Evolutionary conservation across 306 rosid genomes (phyloP).

Genomic region (Myrica gale): DNA sequence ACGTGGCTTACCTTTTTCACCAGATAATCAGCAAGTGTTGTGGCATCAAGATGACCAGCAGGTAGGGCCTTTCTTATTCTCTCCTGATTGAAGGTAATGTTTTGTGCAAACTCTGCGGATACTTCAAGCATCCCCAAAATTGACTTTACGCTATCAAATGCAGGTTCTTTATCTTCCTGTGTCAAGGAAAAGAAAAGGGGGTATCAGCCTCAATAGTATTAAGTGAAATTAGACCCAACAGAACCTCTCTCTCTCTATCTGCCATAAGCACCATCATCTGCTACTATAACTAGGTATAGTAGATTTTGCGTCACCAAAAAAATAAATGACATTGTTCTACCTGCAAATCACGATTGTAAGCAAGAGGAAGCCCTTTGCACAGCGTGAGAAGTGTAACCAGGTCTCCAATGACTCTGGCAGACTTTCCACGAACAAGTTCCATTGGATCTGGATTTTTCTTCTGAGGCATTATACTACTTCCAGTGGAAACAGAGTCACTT

Average conservation of each 20-base stretch:
- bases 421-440: conserved; percentile 99
- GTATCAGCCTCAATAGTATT: conserved; percentile 8
- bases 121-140: conserved; percentile 97
- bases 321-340: conserved; percentile 33
- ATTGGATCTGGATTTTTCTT: conserved; percentile 98
- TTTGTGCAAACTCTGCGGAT: conserved; percentile 84
- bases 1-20: conserved; percentile 70
- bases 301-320: background rate
- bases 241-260: background rate
- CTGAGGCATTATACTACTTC: conserved; percentile 99
- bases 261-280: background rate
- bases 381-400: conserved; percentile 81
- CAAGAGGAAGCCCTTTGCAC: conserved; percentile 98
- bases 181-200: conserved; percentile 17
- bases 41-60: conserved; percentile 97
- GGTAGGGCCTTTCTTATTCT: conserved; percentile 83
- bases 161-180: conserved; percentile 98
- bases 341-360: conserved; percentile 98
- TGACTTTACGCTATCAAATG: conserved; percentile 87
- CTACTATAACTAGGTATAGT: background rate
- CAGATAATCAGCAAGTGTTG: conserved; percentile 97
- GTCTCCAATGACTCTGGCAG: conserved; percentile 88
- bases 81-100: conserved; percentile 70
- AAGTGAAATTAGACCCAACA: background rate
- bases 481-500: conserved; percentile 90